These are phyloP conservation scores for Mucor circinelloides DNA, from an alignment of 371 early-diverging fungal species.

Conservation along the genomic window DNA sequence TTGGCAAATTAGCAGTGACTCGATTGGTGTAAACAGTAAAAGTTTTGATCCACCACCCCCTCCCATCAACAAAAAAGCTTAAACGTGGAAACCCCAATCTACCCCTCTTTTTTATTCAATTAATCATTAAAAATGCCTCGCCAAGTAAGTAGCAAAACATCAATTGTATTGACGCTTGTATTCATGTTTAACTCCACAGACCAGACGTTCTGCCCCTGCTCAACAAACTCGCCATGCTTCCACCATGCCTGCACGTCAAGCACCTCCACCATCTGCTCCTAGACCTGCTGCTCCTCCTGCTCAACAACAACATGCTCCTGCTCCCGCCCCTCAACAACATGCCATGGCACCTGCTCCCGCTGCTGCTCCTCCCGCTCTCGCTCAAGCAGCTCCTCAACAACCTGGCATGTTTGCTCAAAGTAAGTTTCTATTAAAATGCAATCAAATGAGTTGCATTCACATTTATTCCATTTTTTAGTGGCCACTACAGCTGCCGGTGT, in stretches of 20 bases:
- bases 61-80: not conserved
- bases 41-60: not conserved
- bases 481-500: slow-evolving; percentile 94
- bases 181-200: slow-evolving; percentile 14
- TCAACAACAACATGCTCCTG: slow-evolving; percentile 34
- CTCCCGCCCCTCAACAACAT: slow-evolving; percentile 45
- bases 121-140: not conserved
- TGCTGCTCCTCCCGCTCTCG: slow-evolving; percentile 45
- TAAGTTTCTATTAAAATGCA: slow-evolving; percentile 12
- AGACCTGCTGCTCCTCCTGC: slow-evolving; percentile 50
- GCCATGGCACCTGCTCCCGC: slow-evolving; percentile 51
- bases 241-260: slow-evolving; percentile 72
- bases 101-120: not conserved
- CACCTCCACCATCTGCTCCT: slow-evolving; percentile 59
- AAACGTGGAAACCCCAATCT: not conserved
- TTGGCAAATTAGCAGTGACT: not conserved
- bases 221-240: slow-evolving; percentile 70
- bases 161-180: not conserved
- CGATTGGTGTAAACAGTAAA: not conserved
- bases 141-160: not conserved
- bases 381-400: slow-evolving; percentile 62
- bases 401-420: slow-evolving; percentile 81
- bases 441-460: not conserved
- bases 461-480: slow-evolving; percentile 40
- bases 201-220: slow-evolving; percentile 62